A percentile compares a stretch with the other conserved stretches of the same genome.
These are phyloP conservation scores for Colletotrichum siamense DNA, from an alignment of 2,329 filamentous ascomycete genomes.

Conservation along the genomic window DNA sequence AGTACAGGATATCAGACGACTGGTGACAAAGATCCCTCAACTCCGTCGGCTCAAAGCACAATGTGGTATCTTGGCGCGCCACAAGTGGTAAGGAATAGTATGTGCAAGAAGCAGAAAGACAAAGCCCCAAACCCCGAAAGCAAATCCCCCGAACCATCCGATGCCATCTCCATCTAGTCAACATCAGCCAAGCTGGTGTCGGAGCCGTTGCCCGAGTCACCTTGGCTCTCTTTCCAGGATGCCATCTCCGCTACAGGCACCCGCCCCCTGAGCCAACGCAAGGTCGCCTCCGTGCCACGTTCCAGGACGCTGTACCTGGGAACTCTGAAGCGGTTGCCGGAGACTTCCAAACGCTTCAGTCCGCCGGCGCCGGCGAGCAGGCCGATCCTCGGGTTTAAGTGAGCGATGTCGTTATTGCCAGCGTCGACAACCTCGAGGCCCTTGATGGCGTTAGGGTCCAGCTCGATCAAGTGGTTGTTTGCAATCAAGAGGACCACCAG, in stretches of 20 bases:
- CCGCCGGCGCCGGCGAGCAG: conserved; percentile 70
- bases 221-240: conserved; percentile 56
- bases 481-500: conserved; percentile 74
- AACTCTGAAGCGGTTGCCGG: conserved; percentile 86
- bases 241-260: conserved; percentile 69
- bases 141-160: neutral
- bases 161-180: conserved; percentile 25
- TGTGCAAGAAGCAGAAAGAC: conserved; percentile 15
- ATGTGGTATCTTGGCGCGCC: neutral
- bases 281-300: conserved; percentile 83
- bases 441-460: conserved; percentile 75
- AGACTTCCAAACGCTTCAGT: conserved; percentile 74
- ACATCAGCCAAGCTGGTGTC: conserved; percentile 31
- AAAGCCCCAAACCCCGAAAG: neutral
- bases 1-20: conserved; percentile 16
- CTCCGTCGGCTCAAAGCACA: neutral
- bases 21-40: conserved; percentile 9
- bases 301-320: conserved; percentile 85
- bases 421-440: conserved; percentile 81
- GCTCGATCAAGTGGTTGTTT: conserved; percentile 79
- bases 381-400: conserved; percentile 81
- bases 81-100: neutral
- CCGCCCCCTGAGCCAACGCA: conserved; percentile 80
- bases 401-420: conserved; percentile 84
- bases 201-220: conserved; percentile 33